phyloP scores from a whole-genome alignment of 1,139 yeast species.

The Scheffersomyces titani region DNA sequence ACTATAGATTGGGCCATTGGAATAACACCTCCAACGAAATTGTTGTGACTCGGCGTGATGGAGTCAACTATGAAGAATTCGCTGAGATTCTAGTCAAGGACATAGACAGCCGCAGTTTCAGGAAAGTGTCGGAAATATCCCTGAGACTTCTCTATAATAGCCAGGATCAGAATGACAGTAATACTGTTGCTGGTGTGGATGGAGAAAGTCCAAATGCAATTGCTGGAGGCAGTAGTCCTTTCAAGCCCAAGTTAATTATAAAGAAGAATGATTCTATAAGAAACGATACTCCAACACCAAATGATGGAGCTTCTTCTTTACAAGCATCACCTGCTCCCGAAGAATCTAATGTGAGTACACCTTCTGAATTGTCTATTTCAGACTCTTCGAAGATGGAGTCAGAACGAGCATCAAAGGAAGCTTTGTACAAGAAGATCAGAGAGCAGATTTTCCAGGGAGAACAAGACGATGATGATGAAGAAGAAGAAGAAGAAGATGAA shows the following conservation, averaged over 20 bases:
- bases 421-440: constrained; percentile 44
- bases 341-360: constrained; percentile 1
- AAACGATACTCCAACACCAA: not conserved
- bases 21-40: constrained; percentile 28
- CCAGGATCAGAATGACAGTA: not conserved
- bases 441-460: constrained; percentile 41
- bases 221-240: not conserved
- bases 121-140: constrained; percentile 6
- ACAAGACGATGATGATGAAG: constrained; percentile 25
- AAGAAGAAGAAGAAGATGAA: constrained; percentile 26
- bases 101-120: not conserved
- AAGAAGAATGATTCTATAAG: constrained; percentile 12
- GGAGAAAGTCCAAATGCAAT: not conserved
- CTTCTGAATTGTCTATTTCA: constrained; percentile 1
- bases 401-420: constrained; percentile 35
- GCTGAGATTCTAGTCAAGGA: not conserved
- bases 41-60: constrained; percentile 22
- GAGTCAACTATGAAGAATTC: constrained; percentile 19
- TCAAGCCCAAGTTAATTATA: constrained; percentile 20
- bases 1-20: constrained; percentile 49
- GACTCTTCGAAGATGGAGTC: constrained; percentile 17
- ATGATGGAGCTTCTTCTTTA: not conserved
- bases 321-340: constrained; percentile 2
- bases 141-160: not conserved
- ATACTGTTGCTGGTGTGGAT: not conserved